A percentile compares a stretch with the other conserved stretches of the same genome.
Conservation (phyloP, 2,329 filamentous ascomycete species). For the Talaromyces verruculosus region DNA sequence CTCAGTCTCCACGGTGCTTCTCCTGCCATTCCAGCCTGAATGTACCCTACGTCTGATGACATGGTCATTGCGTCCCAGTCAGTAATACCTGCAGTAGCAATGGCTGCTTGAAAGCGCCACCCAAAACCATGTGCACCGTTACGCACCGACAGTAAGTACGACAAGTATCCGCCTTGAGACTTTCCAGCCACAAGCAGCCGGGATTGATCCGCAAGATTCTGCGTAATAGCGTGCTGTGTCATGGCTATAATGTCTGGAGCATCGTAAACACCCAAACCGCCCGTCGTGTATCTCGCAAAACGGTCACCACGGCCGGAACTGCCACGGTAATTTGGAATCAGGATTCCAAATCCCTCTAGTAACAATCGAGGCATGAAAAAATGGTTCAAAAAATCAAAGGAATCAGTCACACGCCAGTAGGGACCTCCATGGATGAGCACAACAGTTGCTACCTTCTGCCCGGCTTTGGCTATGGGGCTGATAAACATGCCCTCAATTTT, state of each 20-base stretch:
- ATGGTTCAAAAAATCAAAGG: slow-evolving; percentile 10
- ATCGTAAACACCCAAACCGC: slow-evolving; percentile 12
- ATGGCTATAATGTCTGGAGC: slow-evolving; percentile 14
- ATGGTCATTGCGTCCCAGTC: slow-evolving; percentile 15
- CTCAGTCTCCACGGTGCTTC: slow-evolving; percentile 6
- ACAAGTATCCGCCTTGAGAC: slow-evolving; percentile 10
- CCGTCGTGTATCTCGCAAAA: slow-evolving; percentile 9
- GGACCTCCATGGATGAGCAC: slow-evolving; percentile 14
- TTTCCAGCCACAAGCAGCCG: slow-evolving; percentile 10
- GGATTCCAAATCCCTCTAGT: slow-evolving; percentile 13
- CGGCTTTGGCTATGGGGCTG: background rate
- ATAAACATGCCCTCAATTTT: slow-evolving; percentile 17
- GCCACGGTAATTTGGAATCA: slow-evolving; percentile 13
- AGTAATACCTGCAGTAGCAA: slow-evolving; percentile 9
- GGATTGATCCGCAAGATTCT: slow-evolving; percentile 4
- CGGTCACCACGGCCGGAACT: slow-evolving; percentile 12
- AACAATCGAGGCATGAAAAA: slow-evolving; percentile 13
- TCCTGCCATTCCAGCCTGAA: slow-evolving; percentile 3
- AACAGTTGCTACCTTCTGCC: background rate
- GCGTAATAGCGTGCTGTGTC: slow-evolving; percentile 11
- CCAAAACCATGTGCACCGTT: background rate
- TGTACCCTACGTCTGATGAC: slow-evolving; percentile 11
- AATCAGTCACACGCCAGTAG: slow-evolving; percentile 12
- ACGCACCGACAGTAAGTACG: slow-evolving; percentile 10
- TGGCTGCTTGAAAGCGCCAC: slow-evolving; percentile 10